Evolutionary conservation across 179 eudicot genomes (phyloP), one percentile per base, ranked within the genome.

Genomic region (Spergularia azorica): DNA sequence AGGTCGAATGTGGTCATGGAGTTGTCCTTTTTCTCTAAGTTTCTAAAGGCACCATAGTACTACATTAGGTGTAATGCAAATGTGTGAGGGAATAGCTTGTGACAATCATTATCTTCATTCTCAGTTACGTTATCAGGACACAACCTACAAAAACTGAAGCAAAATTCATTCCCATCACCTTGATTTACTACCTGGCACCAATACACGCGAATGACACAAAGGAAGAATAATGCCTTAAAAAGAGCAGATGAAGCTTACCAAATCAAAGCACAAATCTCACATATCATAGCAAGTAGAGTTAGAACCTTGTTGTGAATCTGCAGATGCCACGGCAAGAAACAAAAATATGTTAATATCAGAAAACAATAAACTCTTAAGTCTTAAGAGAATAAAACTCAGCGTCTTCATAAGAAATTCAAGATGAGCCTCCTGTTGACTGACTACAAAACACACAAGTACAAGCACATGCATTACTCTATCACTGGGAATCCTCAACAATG

Each of bases 221-320:
- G 10, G 11, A 21, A 17, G 36, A 72, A 26, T 26, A 62, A 60
- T 55, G 6, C n/a, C 9, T 59, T 51, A 55, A 41, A 15, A 17
- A 18, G 68, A 70, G 72, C 46, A 62, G 3, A 66, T 51, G 46
- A 72, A 63, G 80, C 93, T 88, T 71, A 95, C 98, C 98, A 95
- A 60, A 93, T 73, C 61, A 95, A 92, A 80, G 97, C 95, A 62
- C 92, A 89, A 15, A 95, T 91, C 90, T 95, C 98, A 72, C 87
- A 80, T 77, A 95, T 84, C 80, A 93, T 88, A 70, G 97, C 97
- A 75, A 95, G 70, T 66, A 93, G 2, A 76, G 98, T 91, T 52
- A 95, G 85, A 69, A 93, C 63, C 84, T 91, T 93, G 86, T 89
- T 89, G 71, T 87, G 98, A 70, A 95, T 90, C 98, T 93, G 88